phyloP scores from a whole-genome alignment of 345 rosid genomes.

The Citrus australasica region DNA sequence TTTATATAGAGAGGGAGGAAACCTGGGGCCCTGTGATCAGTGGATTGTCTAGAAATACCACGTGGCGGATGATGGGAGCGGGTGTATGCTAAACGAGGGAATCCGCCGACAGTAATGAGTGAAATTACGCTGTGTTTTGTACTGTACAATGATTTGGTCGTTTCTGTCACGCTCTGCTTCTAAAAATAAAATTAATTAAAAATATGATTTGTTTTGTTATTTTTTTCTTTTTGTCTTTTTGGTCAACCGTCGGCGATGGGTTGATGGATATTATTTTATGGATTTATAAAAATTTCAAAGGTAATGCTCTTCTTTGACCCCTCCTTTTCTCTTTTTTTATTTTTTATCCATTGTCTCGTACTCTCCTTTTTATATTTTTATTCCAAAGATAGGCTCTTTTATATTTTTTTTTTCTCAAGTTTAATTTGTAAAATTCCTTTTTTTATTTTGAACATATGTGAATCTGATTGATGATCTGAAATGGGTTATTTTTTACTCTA shows the following conservation, averaged over 20 bases:
- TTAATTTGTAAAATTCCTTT: no score
- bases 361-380: no score
- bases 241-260: background rate
- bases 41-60: background rate
- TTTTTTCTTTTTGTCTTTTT: background rate
- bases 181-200: background rate
- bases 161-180: background rate
- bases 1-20: background rate
- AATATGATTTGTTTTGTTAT: background rate
- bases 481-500: no score
- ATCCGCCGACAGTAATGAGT: conserved; percentile 10
- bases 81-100: background rate
- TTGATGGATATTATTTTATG: background rate
- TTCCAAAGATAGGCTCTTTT: no score
- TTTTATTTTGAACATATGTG: no score
- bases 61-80: conserved; percentile 1
- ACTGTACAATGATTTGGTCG: background rate
- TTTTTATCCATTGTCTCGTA: background rate
- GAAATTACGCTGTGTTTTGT: background rate
- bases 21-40: conserved; percentile 19
- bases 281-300: background rate
- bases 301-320: background rate
- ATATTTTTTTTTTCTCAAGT: no score
- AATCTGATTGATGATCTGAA: no score
- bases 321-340: background rate